Evolutionary conservation across 139 green algal genomes (phyloP).

Genomic region (Klebsormidium nitens): DNA sequence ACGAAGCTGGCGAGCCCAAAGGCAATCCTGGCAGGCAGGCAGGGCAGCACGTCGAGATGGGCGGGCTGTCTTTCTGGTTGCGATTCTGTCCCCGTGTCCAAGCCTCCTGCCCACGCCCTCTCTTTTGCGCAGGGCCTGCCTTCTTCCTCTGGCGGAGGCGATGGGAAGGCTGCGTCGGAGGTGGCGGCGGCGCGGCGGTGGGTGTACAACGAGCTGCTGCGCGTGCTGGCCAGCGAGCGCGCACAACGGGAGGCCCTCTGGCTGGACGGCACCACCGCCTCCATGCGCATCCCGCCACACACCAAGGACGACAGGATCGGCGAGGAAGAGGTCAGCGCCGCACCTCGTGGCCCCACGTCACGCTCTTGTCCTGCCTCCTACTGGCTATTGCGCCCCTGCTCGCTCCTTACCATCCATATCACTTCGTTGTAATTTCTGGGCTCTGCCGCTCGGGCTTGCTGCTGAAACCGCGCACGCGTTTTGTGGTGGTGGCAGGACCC

Average conservation of each 20-base stretch:
- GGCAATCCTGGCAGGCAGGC: not conserved
- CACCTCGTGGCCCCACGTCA: not conserved
- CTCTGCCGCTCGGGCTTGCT: not conserved
- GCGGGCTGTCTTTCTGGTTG: not conserved
- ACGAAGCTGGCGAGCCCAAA: not conserved
- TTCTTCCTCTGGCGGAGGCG: not conserved
- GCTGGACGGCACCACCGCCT: conserved; percentile 19
- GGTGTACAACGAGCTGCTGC: conserved; percentile 51
- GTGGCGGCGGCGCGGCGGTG: conserved; percentile 31
- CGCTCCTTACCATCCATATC: too few species aligned
- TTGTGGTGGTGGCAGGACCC: conserved; percentile 16
- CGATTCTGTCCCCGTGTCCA: not conserved
- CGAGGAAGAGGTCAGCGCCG: conserved; percentile 18
- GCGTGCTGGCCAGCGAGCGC: conserved; percentile 53
- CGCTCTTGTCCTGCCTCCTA: not conserved
- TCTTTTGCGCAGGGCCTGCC: not conserved
- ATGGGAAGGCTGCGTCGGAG: conserved; percentile 4
- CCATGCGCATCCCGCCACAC: conserved; percentile 17
- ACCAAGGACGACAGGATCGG: not conserved
- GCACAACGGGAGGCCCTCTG: conserved; percentile 55
- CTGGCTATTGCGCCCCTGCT: not conserved
- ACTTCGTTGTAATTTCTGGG: not conserved
- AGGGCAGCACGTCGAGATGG: not conserved
- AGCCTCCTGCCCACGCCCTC: not conserved
- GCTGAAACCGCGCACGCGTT: not conserved